These are phyloP conservation scores for Fusarium verrucosum DNA, from an alignment of 2,329 filamentous ascomycete genomes.

Conservation along the genomic window DNA sequence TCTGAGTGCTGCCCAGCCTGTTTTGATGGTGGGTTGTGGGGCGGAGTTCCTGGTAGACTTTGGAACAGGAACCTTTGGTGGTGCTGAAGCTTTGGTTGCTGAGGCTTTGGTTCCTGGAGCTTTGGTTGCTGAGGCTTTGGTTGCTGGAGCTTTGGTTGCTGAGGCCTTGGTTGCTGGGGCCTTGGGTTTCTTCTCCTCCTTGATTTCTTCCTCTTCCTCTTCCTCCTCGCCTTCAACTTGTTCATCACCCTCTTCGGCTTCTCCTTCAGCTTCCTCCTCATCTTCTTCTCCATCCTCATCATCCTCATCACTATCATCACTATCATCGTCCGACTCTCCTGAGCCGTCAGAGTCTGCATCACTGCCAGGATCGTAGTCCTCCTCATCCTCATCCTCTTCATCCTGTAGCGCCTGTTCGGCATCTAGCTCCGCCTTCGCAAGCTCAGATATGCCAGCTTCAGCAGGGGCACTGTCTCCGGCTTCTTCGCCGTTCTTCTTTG, in stretches of 20 bases:
- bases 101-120: no score
- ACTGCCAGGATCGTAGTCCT: constrained; percentile 72
- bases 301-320: constrained; percentile 53
- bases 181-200: constrained; percentile 20
- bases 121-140: no score
- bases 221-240: constrained; percentile 37
- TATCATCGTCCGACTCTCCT: constrained; percentile 64
- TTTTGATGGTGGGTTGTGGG: constrained; percentile 36
- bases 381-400: constrained; percentile 71
- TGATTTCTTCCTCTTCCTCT: constrained; percentile 30
- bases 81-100: not conserved
- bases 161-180: no score
- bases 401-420: constrained; percentile 64
- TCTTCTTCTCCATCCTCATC: constrained; percentile 50
- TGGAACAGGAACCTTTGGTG: not conserved
- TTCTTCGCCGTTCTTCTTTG: constrained; percentile 56
- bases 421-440: constrained; percentile 61
- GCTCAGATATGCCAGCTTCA: constrained; percentile 57
- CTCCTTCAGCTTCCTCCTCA: constrained; percentile 38
- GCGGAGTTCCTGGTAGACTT: constrained; percentile 14
- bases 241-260: constrained; percentile 32
- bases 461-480: constrained; percentile 49
- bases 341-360: constrained; percentile 68
- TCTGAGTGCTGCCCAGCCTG: constrained; percentile 47
- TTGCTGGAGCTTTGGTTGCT: no score